Percentiles rank a stretch among this genome's conserved stretches.
These are phyloP conservation scores for Talaromyces amestolkiae DNA, from an alignment of 2,329 filamentous ascomycete species.

Conservation along the genomic window DNA sequence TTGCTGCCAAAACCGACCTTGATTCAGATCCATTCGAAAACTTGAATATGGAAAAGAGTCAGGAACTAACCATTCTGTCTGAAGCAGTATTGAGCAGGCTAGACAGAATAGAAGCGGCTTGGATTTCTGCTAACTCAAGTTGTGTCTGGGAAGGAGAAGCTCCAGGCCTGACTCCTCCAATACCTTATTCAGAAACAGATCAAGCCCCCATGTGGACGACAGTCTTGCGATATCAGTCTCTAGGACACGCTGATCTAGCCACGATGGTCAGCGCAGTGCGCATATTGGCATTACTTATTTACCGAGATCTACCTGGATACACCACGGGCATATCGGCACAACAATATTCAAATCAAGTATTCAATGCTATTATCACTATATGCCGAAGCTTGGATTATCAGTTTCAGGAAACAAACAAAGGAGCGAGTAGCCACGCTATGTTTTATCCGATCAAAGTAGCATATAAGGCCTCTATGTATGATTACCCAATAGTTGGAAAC, in stretches of 20 bases:
- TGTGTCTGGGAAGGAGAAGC: not conserved
- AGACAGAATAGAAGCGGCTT: not conserved
- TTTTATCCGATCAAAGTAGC: slow-evolving; percentile 12
- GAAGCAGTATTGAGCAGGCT: not conserved
- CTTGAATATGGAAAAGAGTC: not conserved
- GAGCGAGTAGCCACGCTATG: not conserved
- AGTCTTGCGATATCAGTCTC: slow-evolving; percentile 11
- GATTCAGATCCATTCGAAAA: not conserved
- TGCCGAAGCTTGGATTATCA: slow-evolving; percentile 9
- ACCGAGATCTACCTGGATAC: not conserved
- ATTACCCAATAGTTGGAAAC: not conserved
- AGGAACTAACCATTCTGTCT: not conserved
- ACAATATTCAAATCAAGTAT: not conserved
- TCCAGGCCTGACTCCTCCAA: not conserved
- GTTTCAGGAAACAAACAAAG: slow-evolving; percentile 2
- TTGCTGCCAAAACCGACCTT: slow-evolving; percentile 5
- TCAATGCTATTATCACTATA: slow-evolving; percentile 7
- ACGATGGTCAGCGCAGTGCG: not conserved
- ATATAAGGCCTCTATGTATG: not conserved
- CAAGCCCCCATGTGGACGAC: slow-evolving; percentile 5
- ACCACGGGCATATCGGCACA: not conserved
- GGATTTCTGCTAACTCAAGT: not conserved
- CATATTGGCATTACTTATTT: not conserved
- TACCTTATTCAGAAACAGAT: not conserved
- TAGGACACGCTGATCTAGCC: not conserved